Evolutionary conservation across 2,329 filamentous ascomycete species (phyloP).

Genomic region (Apiospora sp.): DNA sequence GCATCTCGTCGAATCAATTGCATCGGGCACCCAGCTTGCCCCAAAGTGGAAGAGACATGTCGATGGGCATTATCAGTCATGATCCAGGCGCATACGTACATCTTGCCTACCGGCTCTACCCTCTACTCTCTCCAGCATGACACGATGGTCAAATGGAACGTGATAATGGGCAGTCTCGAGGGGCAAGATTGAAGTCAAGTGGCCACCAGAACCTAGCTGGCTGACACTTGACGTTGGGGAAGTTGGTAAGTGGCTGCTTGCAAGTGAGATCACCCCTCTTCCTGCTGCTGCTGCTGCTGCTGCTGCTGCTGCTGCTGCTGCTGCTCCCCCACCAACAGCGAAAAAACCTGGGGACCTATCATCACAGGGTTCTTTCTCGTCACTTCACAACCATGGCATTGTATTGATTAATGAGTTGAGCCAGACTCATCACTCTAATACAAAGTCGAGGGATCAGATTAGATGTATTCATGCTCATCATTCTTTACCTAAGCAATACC

Average conservation of each 20-base stretch:
- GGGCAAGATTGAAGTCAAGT: not conserved
- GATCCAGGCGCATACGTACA: not conserved
- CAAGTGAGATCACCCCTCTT: not conserved
- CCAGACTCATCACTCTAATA: no score
- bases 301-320: not conserved
- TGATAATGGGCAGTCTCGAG: constrained; percentile 11
- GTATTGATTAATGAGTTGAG: not conserved
- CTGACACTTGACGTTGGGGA: constrained; percentile 7
- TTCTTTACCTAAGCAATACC: not conserved
- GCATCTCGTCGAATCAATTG: not conserved
- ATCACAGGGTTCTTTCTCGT: not conserved
- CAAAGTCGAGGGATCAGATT: not conserved
- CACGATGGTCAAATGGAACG: not conserved
- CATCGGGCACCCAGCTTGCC: not conserved
- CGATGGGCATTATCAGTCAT: constrained; percentile 16
- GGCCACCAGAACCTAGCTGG: not conserved
- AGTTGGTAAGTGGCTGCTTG: not conserved
- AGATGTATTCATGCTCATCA: not conserved
- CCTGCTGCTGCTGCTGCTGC: not conserved
- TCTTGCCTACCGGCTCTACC: not conserved
- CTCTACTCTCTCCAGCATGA: not conserved
- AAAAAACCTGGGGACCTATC: not conserved
- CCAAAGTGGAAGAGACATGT: not conserved
- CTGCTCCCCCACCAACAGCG: not conserved
- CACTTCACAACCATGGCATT: not conserved